Base-by-base conservation (phyloP, 2,329 filamentous ascomycete species). In the Colletotrichum chrysophilum region DNA sequence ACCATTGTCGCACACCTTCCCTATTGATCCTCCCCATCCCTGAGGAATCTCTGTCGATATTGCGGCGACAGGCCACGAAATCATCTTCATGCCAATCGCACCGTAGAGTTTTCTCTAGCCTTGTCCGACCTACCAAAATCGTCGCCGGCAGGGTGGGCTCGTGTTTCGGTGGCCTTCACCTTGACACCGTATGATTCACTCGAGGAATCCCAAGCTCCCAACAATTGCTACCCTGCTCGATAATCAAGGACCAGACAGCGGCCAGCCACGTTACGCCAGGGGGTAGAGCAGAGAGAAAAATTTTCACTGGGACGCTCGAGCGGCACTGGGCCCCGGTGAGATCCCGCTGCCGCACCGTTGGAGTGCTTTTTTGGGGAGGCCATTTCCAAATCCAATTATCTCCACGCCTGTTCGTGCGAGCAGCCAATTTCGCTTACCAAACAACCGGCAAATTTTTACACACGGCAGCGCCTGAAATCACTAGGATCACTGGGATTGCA, bases 341-440 rank as follows among this genome's bases (percentile, higher is more conserved):
- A 55, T 75, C 61, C 71, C 66, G 48, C 48, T 58, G 9, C 58
- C 28, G 60, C 38, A 32, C 60, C 71, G 61, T 66, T 75, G 70
- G 43, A 62, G 38, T 71, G 21, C 60, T 62, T 61, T 61, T 71
- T 67, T 48, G 48, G 32, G 62, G 66, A 76, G 52, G 74, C 64
- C 56, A 74, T 74, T 32, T 34, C 36, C 71, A 75, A 74, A 66
- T 58, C 55, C 58, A 52, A 60, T 55, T 55, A 74, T 75, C 56
- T 61, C 38, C 52, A 66, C 61, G 52, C 61, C 72, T 61, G 71
- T 61, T 62, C 74, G 71, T 71, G 74, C 66, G 66, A 75, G 55
- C 30, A 26, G 32, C 66, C 60, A 76, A 76, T 76, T 62, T 76
- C 74, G 74, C 71, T 76, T 76, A 71, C 74, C 48, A 32, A 52